These are phyloP conservation scores for Cetraspora pellucida DNA, from an alignment of 192 early-diverging fungal genomes.

Conservation along the genomic window DNA sequence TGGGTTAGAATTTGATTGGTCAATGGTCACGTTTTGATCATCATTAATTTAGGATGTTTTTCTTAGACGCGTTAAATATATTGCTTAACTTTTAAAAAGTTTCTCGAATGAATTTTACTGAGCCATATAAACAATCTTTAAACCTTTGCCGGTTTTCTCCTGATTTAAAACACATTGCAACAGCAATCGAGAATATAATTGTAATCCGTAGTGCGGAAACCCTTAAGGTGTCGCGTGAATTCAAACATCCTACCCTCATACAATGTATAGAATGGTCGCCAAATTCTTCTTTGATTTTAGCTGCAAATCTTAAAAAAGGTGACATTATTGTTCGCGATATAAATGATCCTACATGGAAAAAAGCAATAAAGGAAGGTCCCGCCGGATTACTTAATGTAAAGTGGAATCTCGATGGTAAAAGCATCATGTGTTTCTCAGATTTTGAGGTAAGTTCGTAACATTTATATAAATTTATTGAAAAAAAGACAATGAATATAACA, in stretches of 20 bases:
- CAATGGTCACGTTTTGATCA: too few species aligned
- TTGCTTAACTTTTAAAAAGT: too few species aligned
- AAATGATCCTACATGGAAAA: constrained; percentile 58
- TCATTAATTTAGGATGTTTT: too few species aligned
- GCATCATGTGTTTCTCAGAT: constrained; percentile 26
- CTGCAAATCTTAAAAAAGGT: constrained; percentile 49
- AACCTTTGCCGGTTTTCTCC: constrained; percentile 65
- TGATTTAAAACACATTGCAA: constrained; percentile 67
- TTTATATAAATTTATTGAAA: neutral
- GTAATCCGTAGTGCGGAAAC: constrained; percentile 69
- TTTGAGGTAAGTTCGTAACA: constrained; percentile 16
- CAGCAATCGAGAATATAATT: constrained; percentile 62
- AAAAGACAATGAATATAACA: constrained; percentile 19
- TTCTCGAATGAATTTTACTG: constrained; percentile 64
- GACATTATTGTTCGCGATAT: constrained; percentile 61
- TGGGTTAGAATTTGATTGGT: too few species aligned
- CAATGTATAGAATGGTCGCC: constrained; percentile 65
- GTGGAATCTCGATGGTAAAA: constrained; percentile 15
- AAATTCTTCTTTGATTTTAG: constrained; percentile 62
- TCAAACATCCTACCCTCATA: too few species aligned
- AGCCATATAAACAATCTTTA: constrained; percentile 65
- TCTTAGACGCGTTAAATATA: too few species aligned
- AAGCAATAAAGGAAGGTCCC: constrained; percentile 55
- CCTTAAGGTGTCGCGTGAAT: constrained; percentile 34
- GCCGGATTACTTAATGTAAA: constrained; percentile 44